These are phyloP conservation scores for Tuber aestivum DNA, from an alignment of 495 filamentous ascomycete species.

Conservation along the genomic window DNA sequence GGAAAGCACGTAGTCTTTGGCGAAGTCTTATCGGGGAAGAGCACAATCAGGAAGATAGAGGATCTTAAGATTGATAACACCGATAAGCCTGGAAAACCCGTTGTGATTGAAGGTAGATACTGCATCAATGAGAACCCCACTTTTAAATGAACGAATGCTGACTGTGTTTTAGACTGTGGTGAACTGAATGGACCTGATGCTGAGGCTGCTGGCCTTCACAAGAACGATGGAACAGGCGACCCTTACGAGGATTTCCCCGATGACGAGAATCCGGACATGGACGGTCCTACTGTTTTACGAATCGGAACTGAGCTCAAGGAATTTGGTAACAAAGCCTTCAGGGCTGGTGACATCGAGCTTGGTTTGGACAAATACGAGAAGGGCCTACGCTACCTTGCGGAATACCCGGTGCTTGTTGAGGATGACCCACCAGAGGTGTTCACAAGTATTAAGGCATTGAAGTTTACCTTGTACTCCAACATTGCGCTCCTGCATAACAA, in stretches of 20 bases:
- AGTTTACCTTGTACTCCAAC: constrained; percentile 73
- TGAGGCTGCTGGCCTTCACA: constrained; percentile 55
- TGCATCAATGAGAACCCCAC: background rate
- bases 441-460: constrained; percentile 61
- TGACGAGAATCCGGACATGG: constrained; percentile 60
- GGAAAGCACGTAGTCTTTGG: constrained; percentile 98
- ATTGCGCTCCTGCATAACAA: constrained; percentile 75
- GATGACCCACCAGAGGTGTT: constrained; percentile 62
- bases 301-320: constrained; percentile 86
- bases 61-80: constrained; percentile 64
- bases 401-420: constrained; percentile 67
- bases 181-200: constrained; percentile 69
- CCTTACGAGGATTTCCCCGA: constrained; percentile 94
- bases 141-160: constrained; percentile 10
- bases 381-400: constrained; percentile 86
- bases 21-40: constrained; percentile 88
- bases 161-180: constrained; percentile 60
- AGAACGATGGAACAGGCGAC: constrained; percentile 76
- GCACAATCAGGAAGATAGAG: constrained; percentile 83
- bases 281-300: constrained; percentile 61
- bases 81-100: constrained; percentile 74
- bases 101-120: constrained; percentile 56
- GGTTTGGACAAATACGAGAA: constrained; percentile 96
- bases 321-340: constrained; percentile 88
- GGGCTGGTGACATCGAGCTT: constrained; percentile 59